Percentiles rank a stretch among this genome's conserved stretches.
Conservation (phyloP, 768 basidiomycete species). For the Xanthoconium purpureum region DNA sequence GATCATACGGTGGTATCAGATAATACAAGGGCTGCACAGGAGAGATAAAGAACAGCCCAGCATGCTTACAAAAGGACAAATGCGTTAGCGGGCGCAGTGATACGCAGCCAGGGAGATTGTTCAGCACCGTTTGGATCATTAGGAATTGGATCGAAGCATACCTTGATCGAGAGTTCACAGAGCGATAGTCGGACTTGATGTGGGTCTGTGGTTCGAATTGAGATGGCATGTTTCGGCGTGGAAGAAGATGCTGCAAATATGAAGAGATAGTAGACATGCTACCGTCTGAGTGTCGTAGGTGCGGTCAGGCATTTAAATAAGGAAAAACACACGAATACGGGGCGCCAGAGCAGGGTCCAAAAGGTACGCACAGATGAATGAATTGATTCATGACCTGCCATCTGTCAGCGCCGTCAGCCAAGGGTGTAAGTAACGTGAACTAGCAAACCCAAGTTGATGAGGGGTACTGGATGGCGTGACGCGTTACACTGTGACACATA, state of each 20-base stretch:
- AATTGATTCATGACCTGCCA: not conserved
- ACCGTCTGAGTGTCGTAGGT: not conserved
- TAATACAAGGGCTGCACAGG: conserved; percentile 11
- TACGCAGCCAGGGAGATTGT: conserved; percentile 19
- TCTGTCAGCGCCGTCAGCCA: not conserved
- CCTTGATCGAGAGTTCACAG: conserved; percentile 14
- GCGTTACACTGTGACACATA: conserved; percentile 6
- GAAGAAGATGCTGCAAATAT: conserved; percentile 2
- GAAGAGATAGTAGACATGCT: not conserved
- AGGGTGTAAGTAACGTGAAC: too few relatives aligned
- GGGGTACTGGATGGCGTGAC: conserved; percentile 2
- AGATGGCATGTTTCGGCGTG: conserved; percentile 1
- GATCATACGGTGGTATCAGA: conserved; percentile 15
- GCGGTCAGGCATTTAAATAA: not conserved
- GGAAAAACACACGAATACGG: not conserved
- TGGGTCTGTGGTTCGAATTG: conserved; percentile 17
- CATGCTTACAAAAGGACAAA: conserved; percentile 1
- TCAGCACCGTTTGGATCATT: not conserved
- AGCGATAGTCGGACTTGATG: conserved; percentile 21
- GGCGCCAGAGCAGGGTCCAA: not conserved
- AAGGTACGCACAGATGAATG: not conserved
- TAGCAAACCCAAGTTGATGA: not conserved
- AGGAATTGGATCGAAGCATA: conserved; percentile 13
- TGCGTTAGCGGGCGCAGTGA: conserved; percentile 15
- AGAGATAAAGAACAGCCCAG: conserved; percentile 5